Conservation (phyloP, 441 rosid species). For the Brassica balearica region DNA sequence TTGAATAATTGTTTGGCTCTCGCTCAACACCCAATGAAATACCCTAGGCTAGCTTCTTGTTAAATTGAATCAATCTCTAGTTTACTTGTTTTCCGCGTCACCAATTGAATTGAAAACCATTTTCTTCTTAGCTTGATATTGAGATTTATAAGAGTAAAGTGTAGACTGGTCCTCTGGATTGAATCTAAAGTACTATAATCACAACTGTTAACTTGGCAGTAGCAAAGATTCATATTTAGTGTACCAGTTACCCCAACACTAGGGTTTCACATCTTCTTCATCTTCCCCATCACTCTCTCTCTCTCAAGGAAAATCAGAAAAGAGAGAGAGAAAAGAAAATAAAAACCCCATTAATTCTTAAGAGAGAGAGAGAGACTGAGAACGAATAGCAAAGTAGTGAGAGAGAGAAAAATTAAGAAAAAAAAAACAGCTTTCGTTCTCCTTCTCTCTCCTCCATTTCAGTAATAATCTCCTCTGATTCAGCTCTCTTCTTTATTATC, state of each 20-base stretch:
- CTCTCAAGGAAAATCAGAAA: slow-evolving; percentile 19
- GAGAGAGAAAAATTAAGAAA: slow-evolving; percentile 55
- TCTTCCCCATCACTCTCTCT: slow-evolving; percentile 37
- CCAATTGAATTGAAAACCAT: too few relatives aligned
- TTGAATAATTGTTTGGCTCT: too few relatives aligned
- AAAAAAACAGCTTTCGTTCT: slow-evolving; percentile 50
- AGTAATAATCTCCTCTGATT: slow-evolving; percentile 13
- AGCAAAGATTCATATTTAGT: too few relatives aligned
- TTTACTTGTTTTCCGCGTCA: too few relatives aligned
- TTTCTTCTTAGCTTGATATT: too few relatives aligned
- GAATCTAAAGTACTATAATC: too few relatives aligned
- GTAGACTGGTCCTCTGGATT: too few relatives aligned
- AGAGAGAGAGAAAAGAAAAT: slow-evolving; percentile 7
- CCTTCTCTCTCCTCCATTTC: slow-evolving; percentile 61
- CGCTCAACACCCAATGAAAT: too few relatives aligned
- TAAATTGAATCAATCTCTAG: too few relatives aligned
- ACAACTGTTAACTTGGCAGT: too few relatives aligned
- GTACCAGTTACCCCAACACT: slow-evolving; percentile 43
- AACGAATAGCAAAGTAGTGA: slow-evolving; percentile 55
- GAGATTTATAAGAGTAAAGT: too few relatives aligned
- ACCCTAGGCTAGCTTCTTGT: too few relatives aligned
- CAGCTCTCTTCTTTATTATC: background rate
- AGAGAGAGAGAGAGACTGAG: slow-evolving; percentile 63
- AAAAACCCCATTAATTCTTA: background rate
- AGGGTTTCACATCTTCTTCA: slow-evolving; percentile 51